These are phyloP conservation scores for Aspergillus novofumigatus DNA, from an alignment of 2,329 filamentous ascomycete genomes.

Conservation along the genomic window DNA sequence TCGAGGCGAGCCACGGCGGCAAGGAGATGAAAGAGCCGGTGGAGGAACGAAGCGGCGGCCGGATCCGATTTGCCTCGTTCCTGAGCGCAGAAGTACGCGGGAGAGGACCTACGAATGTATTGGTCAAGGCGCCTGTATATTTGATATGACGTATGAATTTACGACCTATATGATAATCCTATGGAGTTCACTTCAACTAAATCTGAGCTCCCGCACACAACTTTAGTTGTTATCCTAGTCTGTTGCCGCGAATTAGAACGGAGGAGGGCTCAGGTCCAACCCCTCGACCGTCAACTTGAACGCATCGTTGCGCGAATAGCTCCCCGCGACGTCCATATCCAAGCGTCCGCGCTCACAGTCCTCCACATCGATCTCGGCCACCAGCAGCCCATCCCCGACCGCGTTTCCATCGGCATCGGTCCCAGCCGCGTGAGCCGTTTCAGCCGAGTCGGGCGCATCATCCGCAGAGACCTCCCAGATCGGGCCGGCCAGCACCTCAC, in stretches of 20 bases:
- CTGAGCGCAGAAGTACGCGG: slow-evolving; percentile 70
- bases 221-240: too few species aligned
- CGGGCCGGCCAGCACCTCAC: slow-evolving; percentile 74
- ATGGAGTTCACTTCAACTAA: too few species aligned
- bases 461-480: slow-evolving; percentile 64
- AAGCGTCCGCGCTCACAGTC: slow-evolving; percentile 78
- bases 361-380: slow-evolving; percentile 76
- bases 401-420: slow-evolving; percentile 28
- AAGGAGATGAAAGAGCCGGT: slow-evolving; percentile 15
- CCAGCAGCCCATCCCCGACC: slow-evolving; percentile 51
- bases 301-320: slow-evolving; percentile 71
- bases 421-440: neutral
- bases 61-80: slow-evolving; percentile 72
- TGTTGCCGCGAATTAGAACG: too few species aligned
- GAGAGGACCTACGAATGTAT: slow-evolving; percentile 56
- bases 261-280: slow-evolving; percentile 57
- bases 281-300: slow-evolving; percentile 59
- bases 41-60: slow-evolving; percentile 23
- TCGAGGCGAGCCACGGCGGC: slow-evolving; percentile 14
- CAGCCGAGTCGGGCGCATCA: slow-evolving; percentile 48
- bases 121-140: slow-evolving; percentile 71
- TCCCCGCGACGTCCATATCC: slow-evolving; percentile 79
- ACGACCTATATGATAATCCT: neutral
- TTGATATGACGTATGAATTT: slow-evolving; percentile 21
- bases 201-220: too few species aligned